A percentile compares a stretch with the other conserved stretches of the same genome.
Conservation (phyloP, 1,139 yeast genomes). For the Yamadazyma epiphylla region DNA sequence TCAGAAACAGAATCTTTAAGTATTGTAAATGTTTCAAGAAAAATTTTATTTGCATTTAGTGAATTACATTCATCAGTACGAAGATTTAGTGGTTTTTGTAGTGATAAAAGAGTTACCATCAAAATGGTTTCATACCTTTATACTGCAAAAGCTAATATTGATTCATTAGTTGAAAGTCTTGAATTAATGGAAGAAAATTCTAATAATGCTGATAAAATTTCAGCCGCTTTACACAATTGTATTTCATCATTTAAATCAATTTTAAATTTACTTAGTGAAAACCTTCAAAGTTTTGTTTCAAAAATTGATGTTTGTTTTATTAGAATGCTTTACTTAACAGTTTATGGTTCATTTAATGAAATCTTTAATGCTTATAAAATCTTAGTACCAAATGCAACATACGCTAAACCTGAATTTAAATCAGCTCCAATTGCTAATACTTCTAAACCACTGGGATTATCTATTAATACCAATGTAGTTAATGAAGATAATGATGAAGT, state of each 20-base stretch:
- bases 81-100: constrained; percentile 63
- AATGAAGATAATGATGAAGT: constrained; percentile 39
- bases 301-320: constrained; percentile 66
- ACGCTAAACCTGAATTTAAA: constrained; percentile 2
- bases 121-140: constrained; percentile 55
- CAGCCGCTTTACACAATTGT: constrained; percentile 28
- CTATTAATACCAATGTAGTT: constrained; percentile 17
- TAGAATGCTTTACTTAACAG: constrained; percentile 66
- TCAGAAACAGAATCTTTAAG: constrained; percentile 8
- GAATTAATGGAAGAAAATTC: constrained; percentile 52
- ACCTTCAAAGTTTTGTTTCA: constrained; percentile 44
- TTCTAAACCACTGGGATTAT: constrained; percentile 12
- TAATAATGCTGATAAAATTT: constrained; percentile 25
- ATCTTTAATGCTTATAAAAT: constrained; percentile 67
- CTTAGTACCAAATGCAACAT: constrained; percentile 31
- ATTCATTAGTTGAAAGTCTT: constrained; percentile 53
- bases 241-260: constrained; percentile 50
- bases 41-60: constrained; percentile 56
- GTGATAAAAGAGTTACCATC: constrained; percentile 57
- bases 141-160: constrained; percentile 56
- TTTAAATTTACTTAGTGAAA: constrained; percentile 44
- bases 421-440: constrained; percentile 7
- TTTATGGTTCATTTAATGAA: constrained; percentile 74
- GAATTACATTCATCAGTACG: constrained; percentile 70
- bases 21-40: constrained; percentile 51